phyloP scores from a whole-genome alignment of 129 eudicot genomes.

The Solidago caesia region DNA sequence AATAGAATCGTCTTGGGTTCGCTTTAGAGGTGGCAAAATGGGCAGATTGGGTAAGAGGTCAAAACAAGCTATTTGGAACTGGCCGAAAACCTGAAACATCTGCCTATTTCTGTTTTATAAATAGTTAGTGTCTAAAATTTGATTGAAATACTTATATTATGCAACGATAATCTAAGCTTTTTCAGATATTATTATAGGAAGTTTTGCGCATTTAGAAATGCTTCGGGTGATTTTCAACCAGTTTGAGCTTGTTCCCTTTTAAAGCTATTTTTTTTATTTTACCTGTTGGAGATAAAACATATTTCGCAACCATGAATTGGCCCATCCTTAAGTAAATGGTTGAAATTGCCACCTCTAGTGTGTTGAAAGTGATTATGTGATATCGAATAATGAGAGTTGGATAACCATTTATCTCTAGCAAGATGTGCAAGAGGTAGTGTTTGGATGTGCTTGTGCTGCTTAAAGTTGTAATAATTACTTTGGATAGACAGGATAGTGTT shows the following conservation, averaged over 20 bases:
- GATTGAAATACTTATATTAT: no score
- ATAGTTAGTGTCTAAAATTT: no score
- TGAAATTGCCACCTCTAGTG: neutral
- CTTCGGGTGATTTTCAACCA: no score
- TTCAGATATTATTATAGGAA: no score
- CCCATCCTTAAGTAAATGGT: neutral
- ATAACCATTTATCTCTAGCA: neutral
- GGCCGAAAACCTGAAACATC: neutral
- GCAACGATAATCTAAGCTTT: no score
- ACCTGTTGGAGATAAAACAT: neutral
- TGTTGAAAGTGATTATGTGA: slow-evolving; percentile 3
- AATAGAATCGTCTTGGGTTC: neutral
- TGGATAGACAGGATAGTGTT: neutral
- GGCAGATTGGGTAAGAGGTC: neutral
- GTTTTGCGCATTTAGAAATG: no score
- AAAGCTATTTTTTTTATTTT: neutral
- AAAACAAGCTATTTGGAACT: neutral
- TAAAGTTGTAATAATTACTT: neutral
- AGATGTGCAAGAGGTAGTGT: neutral
- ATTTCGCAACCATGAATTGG: neutral
- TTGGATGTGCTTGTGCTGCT: neutral
- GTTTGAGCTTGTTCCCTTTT: no score
- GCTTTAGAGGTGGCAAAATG: neutral
- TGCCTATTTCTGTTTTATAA: no score
- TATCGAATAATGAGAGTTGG: neutral